Conservation (phyloP, 1,284 basidiomycete genomes). For the Ceratobasidium sp. region DNA sequence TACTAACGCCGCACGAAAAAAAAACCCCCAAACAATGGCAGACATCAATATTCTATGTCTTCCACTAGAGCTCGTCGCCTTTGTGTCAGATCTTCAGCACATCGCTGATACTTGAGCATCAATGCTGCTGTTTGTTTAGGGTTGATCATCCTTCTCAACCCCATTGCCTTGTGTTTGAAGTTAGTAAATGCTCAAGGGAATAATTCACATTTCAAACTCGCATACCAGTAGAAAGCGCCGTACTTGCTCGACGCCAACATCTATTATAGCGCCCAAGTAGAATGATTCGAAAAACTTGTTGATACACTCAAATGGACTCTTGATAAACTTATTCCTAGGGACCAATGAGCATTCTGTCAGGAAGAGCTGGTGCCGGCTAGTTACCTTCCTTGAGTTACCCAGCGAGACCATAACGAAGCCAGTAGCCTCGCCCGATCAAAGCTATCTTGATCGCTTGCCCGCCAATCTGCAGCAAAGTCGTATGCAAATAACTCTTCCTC, state of each 20-base stretch:
- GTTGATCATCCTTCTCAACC: not conserved
- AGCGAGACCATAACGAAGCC: slow-evolving; percentile 35
- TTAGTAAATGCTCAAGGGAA: not conserved
- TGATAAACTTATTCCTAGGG: slow-evolving; percentile 29
- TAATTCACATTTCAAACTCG: not conserved
- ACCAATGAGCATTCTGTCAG: not conserved
- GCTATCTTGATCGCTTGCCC: not conserved
- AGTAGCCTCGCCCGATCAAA: slow-evolving; percentile 3
- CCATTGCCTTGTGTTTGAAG: slow-evolving; percentile 11
- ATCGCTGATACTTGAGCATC: not conserved
- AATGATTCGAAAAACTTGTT: slow-evolving; percentile 11
- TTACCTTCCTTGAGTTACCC: slow-evolving; percentile 17
- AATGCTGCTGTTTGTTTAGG: slow-evolving; percentile 5
- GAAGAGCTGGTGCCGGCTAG: not conserved
- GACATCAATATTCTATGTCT: not conserved
- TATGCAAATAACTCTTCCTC: slow-evolving; percentile 32
- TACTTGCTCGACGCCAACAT: slow-evolving; percentile 13
- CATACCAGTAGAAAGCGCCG: slow-evolving; percentile 13
- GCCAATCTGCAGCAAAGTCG: not conserved
- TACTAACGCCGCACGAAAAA: too few species aligned
- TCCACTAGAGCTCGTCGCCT: not conserved
- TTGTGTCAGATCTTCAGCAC: not conserved
- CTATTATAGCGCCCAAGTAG: slow-evolving; percentile 16
- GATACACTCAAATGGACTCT: slow-evolving; percentile 20
- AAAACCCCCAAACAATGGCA: not conserved